These are phyloP conservation scores for Leptographium procerum DNA, from an alignment of 2,329 filamentous ascomycete genomes.

Conservation along the genomic window DNA sequence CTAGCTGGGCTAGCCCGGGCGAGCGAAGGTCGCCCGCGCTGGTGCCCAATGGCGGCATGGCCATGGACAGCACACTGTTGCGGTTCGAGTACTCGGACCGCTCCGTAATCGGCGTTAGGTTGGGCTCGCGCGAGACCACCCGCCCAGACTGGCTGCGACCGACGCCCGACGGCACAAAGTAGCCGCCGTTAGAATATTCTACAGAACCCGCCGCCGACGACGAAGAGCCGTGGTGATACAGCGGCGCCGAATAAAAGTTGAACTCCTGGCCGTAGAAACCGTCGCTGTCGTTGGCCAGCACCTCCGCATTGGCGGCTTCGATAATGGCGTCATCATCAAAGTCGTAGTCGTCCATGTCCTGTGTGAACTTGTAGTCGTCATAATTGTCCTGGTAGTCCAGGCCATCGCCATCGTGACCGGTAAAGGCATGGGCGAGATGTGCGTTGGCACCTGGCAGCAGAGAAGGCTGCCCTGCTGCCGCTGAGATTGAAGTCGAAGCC, in stretches of 20 bases:
- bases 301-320: slow-evolving; percentile 88
- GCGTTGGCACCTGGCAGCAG: neutral
- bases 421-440: slow-evolving; percentile 9
- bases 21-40: slow-evolving; percentile 45
- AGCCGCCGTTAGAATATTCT: slow-evolving; percentile 70
- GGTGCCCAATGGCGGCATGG: slow-evolving; percentile 32
- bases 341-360: slow-evolving; percentile 49
- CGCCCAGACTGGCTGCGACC: slow-evolving; percentile 63
- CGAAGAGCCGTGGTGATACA: slow-evolving; percentile 25
- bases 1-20: slow-evolving; percentile 67
- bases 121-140: slow-evolving; percentile 70
- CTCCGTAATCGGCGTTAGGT: slow-evolving; percentile 91
- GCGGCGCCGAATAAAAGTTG: slow-evolving; percentile 69
- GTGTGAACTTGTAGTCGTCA: slow-evolving; percentile 34
- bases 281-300: slow-evolving; percentile 80
- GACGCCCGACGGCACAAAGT: slow-evolving; percentile 67
- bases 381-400: slow-evolving; percentile 16
- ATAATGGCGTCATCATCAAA: slow-evolving; percentile 85
- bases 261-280: slow-evolving; percentile 96
- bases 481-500: neutral
- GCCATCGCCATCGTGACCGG: slow-evolving; percentile 15
- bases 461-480: neutral
- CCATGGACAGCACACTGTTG: slow-evolving; percentile 75
- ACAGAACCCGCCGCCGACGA: slow-evolving; percentile 28
- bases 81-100: slow-evolving; percentile 91